Evolutionary conservation across 1,284 basidiomycete genomes (phyloP).

Genomic region (Schizophyllum amplum): DNA sequence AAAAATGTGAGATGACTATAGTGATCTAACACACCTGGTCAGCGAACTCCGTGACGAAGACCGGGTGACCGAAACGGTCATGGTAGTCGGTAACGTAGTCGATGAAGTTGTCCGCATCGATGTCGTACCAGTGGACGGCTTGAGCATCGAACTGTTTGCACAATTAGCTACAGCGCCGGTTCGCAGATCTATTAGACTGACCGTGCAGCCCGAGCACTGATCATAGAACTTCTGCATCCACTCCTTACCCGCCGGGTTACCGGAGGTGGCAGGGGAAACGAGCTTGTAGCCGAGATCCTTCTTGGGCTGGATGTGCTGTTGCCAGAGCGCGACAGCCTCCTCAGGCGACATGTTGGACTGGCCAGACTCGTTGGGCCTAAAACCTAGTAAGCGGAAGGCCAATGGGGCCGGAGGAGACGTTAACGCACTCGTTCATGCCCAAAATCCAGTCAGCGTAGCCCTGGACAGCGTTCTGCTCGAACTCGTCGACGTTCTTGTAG

Average conservation of each 20-base stretch:
- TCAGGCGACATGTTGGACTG: constrained; percentile 55
- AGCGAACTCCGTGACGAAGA: constrained; percentile 68
- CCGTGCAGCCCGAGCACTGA: constrained; percentile 43
- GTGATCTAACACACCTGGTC: constrained; percentile 39
- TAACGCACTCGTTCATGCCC: constrained; percentile 67
- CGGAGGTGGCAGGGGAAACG: constrained; percentile 62
- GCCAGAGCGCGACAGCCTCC: constrained; percentile 50
- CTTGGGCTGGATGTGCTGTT: constrained; percentile 54
- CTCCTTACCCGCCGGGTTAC: constrained; percentile 40
- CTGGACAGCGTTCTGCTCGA: constrained; percentile 33
- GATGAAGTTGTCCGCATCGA: constrained; percentile 39
- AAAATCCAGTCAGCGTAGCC: constrained; percentile 47
- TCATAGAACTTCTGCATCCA: constrained; percentile 58
- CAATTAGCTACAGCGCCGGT: not conserved
- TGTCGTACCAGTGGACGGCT: constrained; percentile 59
- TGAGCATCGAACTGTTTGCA: constrained; percentile 37
- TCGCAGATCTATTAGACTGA: constrained; percentile 27
- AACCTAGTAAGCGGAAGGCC: not conserved
- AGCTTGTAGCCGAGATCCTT: constrained; percentile 46
- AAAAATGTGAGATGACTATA: not conserved
- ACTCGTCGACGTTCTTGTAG: constrained; percentile 33
- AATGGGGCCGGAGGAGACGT: not conserved
- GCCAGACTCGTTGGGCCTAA: constrained; percentile 33
- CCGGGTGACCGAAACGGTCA: constrained; percentile 35
- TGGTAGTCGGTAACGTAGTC: constrained; percentile 44